Base-by-base conservation (phyloP, 345 rosid species). In the Eucalyptus albens region DNA sequence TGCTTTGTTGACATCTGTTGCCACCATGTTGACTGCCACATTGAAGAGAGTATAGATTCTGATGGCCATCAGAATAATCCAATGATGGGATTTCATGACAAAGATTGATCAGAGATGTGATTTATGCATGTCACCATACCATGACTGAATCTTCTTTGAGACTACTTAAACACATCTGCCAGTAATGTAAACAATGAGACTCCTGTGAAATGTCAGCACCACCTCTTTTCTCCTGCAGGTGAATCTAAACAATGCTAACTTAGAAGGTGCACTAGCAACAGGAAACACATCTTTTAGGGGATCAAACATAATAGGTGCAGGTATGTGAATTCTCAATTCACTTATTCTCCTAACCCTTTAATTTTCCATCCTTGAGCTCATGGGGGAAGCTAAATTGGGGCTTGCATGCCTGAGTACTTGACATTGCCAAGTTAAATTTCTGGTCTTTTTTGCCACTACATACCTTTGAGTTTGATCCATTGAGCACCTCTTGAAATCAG, bases 211-310 rank as follows among this genome's bases (percentile, higher is more conserved):
- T 14, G 31, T 31, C n/a, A 77, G 47, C 83, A 37, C 83, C 15
- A 0, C 83, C 24, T 77, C 47, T 37, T 72, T 53, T 87, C 87
- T 90, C 80, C 50, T 92, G 92, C 94, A 97, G 99, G 99, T 89
- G 87, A 97, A 97, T 89, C 89, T 97, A 90, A 95, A 93, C 87
- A 97, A 97, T 90, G 99, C 98, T 82, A 97, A 95, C 92, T 92
- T 97, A 92, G 99, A 97, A 95, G 99, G 99, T 89, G 98, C 98
- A 11, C 93, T 94, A 89, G 94, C 94, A 88, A 97, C 99, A 9
- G 98, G 99, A 86, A 97, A 97, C 92, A 95, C 99, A n/a, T 97
- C 99, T 77, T 97, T 97, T 91, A 96, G n/a, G 91, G 99, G 98
- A 91, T 95, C 99, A 89, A 96, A 91, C 67, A 95, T 97, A 88